Conservation (phyloP, 306 rosid species). For the Lupinus albus region DNA sequence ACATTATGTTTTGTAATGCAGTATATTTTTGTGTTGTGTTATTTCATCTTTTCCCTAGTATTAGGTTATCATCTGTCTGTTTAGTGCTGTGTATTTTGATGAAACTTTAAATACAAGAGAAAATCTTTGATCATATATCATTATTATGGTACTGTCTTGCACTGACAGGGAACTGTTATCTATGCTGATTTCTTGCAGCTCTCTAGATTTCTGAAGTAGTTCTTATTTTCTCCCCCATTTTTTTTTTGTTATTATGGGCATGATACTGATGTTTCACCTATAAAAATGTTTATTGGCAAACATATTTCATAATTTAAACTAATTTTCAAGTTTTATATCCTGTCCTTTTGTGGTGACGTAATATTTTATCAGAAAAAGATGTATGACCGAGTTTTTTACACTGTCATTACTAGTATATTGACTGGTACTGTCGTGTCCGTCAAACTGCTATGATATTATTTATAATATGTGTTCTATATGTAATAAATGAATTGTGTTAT, state of each 20-base stretch:
- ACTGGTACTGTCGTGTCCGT: too few relatives aligned
- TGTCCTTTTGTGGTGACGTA: not conserved
- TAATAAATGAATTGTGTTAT: too few relatives aligned
- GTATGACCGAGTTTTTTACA: too few relatives aligned
- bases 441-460: too few relatives aligned
- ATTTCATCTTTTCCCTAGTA: constrained; percentile 8
- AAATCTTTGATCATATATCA: constrained; percentile 22
- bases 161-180: constrained; percentile 19
- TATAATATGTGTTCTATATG: too few relatives aligned
- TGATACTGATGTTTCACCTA: constrained; percentile 5
- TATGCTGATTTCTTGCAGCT: constrained; percentile 18
- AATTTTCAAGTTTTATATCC: not conserved
- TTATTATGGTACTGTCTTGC: not conserved
- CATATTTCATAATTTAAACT: not conserved
- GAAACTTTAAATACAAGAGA: constrained; percentile 29
- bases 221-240: constrained; percentile 8
- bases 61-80: constrained; percentile 37
- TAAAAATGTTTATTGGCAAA: not conserved
- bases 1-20: constrained; percentile 31
- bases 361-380: too few relatives aligned
- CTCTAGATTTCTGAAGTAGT: not conserved
- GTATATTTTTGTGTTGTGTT: constrained; percentile 32
- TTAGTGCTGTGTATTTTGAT: constrained; percentile 37
- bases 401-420: too few relatives aligned
- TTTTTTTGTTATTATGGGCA: constrained; percentile 2